Base-by-base conservation (phyloP, 768 basidiomycete species). In the Lactarius akahatsu region DNA sequence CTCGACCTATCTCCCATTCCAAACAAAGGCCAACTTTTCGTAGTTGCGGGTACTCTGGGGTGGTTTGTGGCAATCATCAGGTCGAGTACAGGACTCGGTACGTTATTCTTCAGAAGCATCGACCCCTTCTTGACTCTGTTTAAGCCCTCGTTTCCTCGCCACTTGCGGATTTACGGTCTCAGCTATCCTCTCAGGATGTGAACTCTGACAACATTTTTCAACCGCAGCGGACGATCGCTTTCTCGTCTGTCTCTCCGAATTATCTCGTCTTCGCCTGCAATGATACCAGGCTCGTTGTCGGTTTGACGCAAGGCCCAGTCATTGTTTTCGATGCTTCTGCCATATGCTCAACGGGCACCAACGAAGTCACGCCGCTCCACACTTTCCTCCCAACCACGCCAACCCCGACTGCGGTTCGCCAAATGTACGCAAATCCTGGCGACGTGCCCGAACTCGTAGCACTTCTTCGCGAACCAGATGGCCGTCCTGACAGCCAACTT, bases 61-160 rank as follows among this genome's bases (percentile, higher is more conserved):
- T 92, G 86, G 85, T 92, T 92, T 75, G 87, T 84, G 56, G 88
- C 89, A 38, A 82, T 85, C 11, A 80, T 76, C 54, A 75, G 77
- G 45, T 76, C 77, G 58, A 72, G 75, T 61, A 69, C 57, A 55
- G 73, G 71, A 70, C 76, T 60, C 70, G 75, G 65, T 79, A 78
- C 43, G 59, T 60, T 61, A 23, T 26, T 23, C 32, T 57, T 9
- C 10, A 4, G 28, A 28, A 58, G 50, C 36, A 55, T 36, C 61
- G 11, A 13, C 57, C 32, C 61, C 43, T 54, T 28, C 59, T 54
- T 58, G 61, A 60, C 40, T 57, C 52, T 45, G 13, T 18, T 68
- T 6, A 67, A 92, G 90, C 77, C n/a, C 76, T 92, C 58, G 77
- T 86, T 30, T 75, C 86, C 20, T 88, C 90, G 0, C 80, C 86